phyloP scores from a whole-genome alignment of 1,284 basidiomycete genomes.

The Ustilago cynodontis region DNA sequence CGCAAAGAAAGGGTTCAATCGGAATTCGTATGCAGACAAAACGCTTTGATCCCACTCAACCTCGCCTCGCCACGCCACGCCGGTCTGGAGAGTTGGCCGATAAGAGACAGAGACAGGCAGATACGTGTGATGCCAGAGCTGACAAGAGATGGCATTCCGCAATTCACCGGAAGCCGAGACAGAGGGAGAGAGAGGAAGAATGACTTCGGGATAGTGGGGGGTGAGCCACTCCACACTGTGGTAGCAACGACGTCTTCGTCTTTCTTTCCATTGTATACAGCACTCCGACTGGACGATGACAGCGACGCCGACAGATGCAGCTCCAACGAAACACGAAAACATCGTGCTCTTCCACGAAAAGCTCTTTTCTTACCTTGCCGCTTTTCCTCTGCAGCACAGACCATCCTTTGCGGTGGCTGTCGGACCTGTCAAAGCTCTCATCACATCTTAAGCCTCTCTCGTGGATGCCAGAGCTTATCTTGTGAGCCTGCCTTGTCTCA shows the following conservation, averaged over 20 bases:
- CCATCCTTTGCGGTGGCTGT: not conserved
- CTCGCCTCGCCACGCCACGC: not conserved
- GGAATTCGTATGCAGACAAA: not conserved
- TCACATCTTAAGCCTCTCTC: not conserved
- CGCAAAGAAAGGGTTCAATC: not conserved
- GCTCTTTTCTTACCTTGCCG: not conserved
- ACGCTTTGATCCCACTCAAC: not conserved
- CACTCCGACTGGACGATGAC: not conserved
- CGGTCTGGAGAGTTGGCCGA: not conserved
- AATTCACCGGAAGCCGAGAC: slow-evolving; percentile 1
- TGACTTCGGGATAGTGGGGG: not conserved
- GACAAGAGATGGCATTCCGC: not conserved
- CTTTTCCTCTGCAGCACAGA: slow-evolving; percentile 3
- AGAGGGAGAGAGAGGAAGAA: not conserved
- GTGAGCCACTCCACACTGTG: not conserved
- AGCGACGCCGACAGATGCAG: not conserved
- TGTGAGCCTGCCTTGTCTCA: not conserved
- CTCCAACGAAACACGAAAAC: not conserved
- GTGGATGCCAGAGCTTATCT: not conserved
- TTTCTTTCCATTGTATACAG: not conserved
- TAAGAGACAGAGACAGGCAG: not conserved
- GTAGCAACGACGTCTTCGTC: not conserved
- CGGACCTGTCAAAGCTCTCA: slow-evolving; percentile 1
- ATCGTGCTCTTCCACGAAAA: not conserved
- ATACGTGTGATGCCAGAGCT: not conserved